Conservation (phyloP, 2,329 filamentous ascomycete genomes). For the Rhynchosporium agropyri region DNA sequence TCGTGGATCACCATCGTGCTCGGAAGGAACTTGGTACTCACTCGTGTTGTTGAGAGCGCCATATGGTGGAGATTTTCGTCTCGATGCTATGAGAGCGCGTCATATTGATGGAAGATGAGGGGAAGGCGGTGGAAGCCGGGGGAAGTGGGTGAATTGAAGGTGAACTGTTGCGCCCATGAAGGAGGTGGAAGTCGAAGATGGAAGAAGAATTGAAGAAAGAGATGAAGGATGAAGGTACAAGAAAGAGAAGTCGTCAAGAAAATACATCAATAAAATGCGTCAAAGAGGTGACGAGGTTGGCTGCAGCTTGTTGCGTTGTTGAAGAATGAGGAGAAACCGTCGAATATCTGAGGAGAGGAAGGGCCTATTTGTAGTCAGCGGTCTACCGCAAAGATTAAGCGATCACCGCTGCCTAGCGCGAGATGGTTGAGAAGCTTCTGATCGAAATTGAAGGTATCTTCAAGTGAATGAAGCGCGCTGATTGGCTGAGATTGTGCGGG, state of each 20-base stretch:
- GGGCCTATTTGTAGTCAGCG: not conserved
- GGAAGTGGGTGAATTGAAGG: not conserved
- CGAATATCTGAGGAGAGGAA: not conserved
- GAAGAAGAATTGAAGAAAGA: not conserved
- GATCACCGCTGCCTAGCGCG: not conserved
- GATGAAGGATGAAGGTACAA: not conserved
- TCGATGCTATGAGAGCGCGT: no score
- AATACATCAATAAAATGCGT: not conserved
- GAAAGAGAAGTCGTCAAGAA: not conserved
- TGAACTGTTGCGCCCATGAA: not conserved
- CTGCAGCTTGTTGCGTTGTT: not conserved
- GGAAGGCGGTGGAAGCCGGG: no score
- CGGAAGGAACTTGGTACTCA: not conserved
- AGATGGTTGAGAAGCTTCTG: not conserved
- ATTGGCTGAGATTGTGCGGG: not conserved
- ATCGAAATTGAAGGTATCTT: not conserved
- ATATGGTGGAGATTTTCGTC: not conserved
- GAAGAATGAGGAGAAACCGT: not conserved
- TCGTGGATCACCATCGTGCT: slow-evolving; percentile 5
- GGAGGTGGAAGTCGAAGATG: not conserved
- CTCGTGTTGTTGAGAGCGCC: not conserved
- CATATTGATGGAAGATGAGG: not conserved
- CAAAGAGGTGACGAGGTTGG: not conserved
- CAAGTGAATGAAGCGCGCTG: not conserved
- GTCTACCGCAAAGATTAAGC: not conserved